Base-by-base conservation (phyloP, 768 basidiomycete genomes). In the Tricholoma sp. region DNA sequence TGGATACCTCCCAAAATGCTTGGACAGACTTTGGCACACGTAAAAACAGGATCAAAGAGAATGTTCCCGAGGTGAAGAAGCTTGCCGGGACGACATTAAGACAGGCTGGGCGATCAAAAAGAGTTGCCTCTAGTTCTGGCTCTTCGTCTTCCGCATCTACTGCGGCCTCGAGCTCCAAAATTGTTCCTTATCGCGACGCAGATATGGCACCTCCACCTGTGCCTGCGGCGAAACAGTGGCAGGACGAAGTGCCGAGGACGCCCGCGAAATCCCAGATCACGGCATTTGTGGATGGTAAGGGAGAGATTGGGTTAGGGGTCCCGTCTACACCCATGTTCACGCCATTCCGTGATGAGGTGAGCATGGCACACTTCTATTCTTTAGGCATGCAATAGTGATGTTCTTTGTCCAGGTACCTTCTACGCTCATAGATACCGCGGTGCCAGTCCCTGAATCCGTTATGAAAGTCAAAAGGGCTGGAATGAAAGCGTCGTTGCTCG, bases 11-110 rank as follows among this genome's bases (percentile, higher is more conserved):
- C 50, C 61, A 70, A 9, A 81, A 80, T 53, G 73, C 81, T 14
- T 92, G 85, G 80, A 79, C 82, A 29, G 89, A 91, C 57, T 68
- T 92, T 1, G 90, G 88, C 18, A 85, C 89, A 58, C 87, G 89
- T 63, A 88, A 87, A 67, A 79, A 84, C 4, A 80, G 90, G 53
- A 76, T 89, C 62, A 92, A 91, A 63, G 89, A 92, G 72, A 92
- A 92, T 62, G 73, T 84, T 1, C 83, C 81, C 7, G 87, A 87
- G 68, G 80, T 83, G 29, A 81, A 81, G 67, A 88, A 86, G 74
- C 77, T 86, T 52, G 79, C 69, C 2, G 89, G 88, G 10, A 79
- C 86, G 56, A 89, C 80, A 27, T 59, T 91, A 41, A 83, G 81
- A 58, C 84, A 87, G 58, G 75, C 83, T 16, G 83, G 86, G 24